Evolutionary conservation across 495 filamentous ascomycete species (phyloP), one percentile per base, ranked within the genome.

Genomic region (Aspergillus conjunctus): DNA sequence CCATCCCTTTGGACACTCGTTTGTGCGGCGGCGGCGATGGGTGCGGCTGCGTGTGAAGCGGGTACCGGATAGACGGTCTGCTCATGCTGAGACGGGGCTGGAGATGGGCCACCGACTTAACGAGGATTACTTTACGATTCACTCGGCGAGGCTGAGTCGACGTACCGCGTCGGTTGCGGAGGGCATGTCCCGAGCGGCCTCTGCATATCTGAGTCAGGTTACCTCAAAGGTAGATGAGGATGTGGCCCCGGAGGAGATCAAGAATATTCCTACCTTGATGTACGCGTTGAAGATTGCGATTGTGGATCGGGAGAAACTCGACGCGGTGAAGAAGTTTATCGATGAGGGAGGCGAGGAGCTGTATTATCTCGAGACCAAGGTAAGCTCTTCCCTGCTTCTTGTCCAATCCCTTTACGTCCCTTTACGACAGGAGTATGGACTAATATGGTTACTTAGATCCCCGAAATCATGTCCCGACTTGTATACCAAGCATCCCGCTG

Each of bases 231-330:
- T 69, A 43, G 71, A 80, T 43, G 68, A 74, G 56, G 66, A 83
- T 54, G 54, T 60, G 11, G 65, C 68, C 54, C 39, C 71, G 22
- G 83, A 85, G 57, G 83, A 88, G 41, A 88, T 95, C 51, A 73
- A 71, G 11, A 81, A 91, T 69, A 84, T 92, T 5, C 83, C 81
- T 1, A 77, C 79, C 9, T 78, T 97, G 43, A 79, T 93, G 76
- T 63, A 65, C 34, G 80, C 81, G 2, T 69, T 98, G 54, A 87
- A 86, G 61, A 72, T 70, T 51, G 83, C 87, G 2, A 79, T 88
- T 1, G 89, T 99, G 48, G 95, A 99, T 68, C 82, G 95, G 11
- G 92, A 98, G 76, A 97, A 91, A 74, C 84, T 93, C 52, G 87
- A 92, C 59, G 88, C 85, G 0, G 78, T 97, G 30, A 84, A 85